Evolutionary conservation across 75 land plant genomes (phyloP), one percentile per base, ranked within the genome.

Genomic region (Sequoia sempervirens): DNA sequence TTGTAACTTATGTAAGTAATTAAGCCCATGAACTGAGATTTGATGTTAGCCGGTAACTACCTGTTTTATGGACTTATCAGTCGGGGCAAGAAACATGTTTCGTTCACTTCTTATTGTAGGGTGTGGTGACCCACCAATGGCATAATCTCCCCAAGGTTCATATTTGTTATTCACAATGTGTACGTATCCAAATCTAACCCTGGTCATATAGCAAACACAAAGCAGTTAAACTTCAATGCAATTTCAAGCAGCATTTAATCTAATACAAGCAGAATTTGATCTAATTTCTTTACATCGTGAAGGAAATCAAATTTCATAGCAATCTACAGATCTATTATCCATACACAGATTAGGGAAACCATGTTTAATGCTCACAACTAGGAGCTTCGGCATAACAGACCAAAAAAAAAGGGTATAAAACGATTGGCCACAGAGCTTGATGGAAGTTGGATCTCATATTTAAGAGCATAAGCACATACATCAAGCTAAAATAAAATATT

Each of bases 61-160:
- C 93, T 90, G 76, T 85, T 38, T 20, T 54, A 9, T 79, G 47
- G 14, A 17, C 30, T 26, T 37, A 36, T 84, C 30, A 30, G 66
- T 69, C n/a, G 92, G 87, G 41, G 94, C 95, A 37, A 89, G 61
- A 86, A 89, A 94, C 43, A 82, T 78, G 80, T 94, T 94, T 47
- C 87, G 88, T 84, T 94, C 84, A 68, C 93, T 91, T 76, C 52
- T 88, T n/a, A 94, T 81, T 14, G 89, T 89, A 15, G 92, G 95
- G 40, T 89, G 86, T 82, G 81, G 84, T 84, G 92, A 92, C 61
- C 94, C 95, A 41, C 95, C 95, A 32, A 94, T 89, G 23, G 95
- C 95, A 79, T 92, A 92, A 17, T 82, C 54, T 66, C 73, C 88
- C 95, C 95, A 92, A 28, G 85, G 88, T 23, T 83, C 83, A 81